Evolutionary conservation across 345 rosid genomes (phyloP), one percentile per base, ranked within the genome.

Genomic region (Firmiana major): DNA sequence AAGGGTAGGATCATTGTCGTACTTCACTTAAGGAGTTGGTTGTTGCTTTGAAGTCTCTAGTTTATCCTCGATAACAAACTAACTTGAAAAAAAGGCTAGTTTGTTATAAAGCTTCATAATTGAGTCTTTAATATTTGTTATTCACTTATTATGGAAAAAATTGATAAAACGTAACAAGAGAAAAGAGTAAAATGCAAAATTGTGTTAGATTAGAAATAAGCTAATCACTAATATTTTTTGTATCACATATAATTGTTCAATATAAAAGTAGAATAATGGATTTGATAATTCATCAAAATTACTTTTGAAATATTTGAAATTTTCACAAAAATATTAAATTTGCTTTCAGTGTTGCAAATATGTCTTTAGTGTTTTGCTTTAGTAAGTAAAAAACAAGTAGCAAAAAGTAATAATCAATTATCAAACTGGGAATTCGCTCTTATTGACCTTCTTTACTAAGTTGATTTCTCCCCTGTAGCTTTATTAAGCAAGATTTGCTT

Each of bases 1-100:
- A 9, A 45, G 42, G 13, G 28, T 67, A 94, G 97, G 94, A 89
- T 79, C 88, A 89, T 80, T 93, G 97, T 95, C 97, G 95, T 73
- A 82, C 73, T 85, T 93, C 98, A 38, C 92, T 93, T 31, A 87
- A 89, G 84, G 80, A 88, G 1, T 94, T 93, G 78, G 53, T 91
- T 78, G 81, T 75, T 62, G 79, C 87, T 55, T 59, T 89, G 81
- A 86, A 82, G 83, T 91, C 91, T 81, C 91, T 94, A 34, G 86
- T 75, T 75, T 88, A 89, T 77, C 95, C 91, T n/a, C 84, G 95
- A 73, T 78, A 90, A 77, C 93, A 91, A 83, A 89, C 85, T 11
- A 86, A 87, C 72, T 77, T 91, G 72, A 78, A 81, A 5, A 77
- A n/a, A n/a, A 73, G 94, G 98, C 91, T 75, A 40, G 49, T 48